Percentiles rank a stretch among this genome's conserved stretches.
These are phyloP conservation scores for Sporothrix inflata DNA, from an alignment of 2,329 filamentous ascomycete species.

Conservation along the genomic window DNA sequence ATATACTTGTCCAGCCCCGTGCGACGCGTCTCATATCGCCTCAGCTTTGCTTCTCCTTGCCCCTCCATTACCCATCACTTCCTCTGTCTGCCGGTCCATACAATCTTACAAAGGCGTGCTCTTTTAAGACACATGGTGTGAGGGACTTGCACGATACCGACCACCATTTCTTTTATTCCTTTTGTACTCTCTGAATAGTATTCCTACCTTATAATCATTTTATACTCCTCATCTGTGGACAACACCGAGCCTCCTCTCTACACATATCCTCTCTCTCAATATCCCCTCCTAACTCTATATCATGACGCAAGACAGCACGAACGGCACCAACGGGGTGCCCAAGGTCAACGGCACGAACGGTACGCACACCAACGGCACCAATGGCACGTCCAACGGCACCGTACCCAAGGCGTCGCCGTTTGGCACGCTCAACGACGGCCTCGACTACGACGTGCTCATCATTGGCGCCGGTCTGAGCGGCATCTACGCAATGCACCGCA, in stretches of 20 bases:
- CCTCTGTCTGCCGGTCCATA: background rate
- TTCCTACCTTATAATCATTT: background rate
- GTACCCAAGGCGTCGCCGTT: background rate
- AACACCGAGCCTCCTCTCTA: background rate
- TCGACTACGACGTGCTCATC: conserved; percentile 45
- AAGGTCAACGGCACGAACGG: background rate
- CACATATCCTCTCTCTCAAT: background rate
- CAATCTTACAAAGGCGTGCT: background rate
- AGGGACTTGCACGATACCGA: background rate
- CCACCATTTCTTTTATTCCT: background rate
- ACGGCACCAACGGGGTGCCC: conserved; percentile 2
- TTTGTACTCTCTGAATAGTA: background rate
- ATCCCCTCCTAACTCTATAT: background rate
- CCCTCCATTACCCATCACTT: background rate
- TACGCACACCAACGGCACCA: background rate
- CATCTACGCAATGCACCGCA: conserved; percentile 47
- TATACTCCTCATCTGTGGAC: background rate
- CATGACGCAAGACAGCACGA: conserved; percentile 23
- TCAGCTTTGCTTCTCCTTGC: background rate
- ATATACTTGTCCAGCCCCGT: background rate
- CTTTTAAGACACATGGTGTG: background rate
- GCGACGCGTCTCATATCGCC: background rate
- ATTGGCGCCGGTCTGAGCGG: conserved; percentile 48
- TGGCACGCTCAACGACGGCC: conserved; percentile 30
- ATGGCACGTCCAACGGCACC: background rate